Evolutionary conservation across 768 basidiomycete genomes (phyloP).

Genomic region (Ramaria rubella): DNA sequence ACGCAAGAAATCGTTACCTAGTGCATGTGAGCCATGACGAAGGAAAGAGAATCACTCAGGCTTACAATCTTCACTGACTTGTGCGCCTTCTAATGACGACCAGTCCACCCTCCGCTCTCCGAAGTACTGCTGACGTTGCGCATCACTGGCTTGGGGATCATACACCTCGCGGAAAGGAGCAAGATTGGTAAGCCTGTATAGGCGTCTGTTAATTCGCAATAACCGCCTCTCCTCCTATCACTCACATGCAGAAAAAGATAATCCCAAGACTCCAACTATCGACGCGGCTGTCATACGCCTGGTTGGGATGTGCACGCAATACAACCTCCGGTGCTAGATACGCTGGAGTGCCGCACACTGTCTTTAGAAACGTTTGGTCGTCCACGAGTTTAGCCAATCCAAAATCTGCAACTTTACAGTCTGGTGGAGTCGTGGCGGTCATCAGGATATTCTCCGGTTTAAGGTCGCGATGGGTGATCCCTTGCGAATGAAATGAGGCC

Average conservation of each 20-base stretch:
- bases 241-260: constrained; percentile 87
- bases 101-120: constrained; percentile 57
- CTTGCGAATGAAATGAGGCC: constrained; percentile 56
- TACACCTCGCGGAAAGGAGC: constrained; percentile 66
- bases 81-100: constrained; percentile 34
- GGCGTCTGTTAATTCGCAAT: constrained; percentile 8
- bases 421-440: constrained; percentile 60
- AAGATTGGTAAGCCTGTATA: constrained; percentile 61
- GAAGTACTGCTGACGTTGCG: constrained; percentile 42
- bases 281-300: constrained; percentile 82
- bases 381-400: constrained; percentile 92
- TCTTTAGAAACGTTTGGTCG: constrained; percentile 71
- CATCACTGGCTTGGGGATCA: constrained; percentile 29
- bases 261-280: constrained; percentile 97
- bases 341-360: constrained; percentile 94
- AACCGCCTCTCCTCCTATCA: constrained; percentile 3
- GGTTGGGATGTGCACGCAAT: constrained; percentile 41
- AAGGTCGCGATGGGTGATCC: constrained; percentile 88
- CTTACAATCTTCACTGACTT: constrained; percentile 45
- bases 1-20: constrained; percentile 62
- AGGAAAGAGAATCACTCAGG: no score
- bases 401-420: constrained; percentile 91
- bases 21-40: not conserved
- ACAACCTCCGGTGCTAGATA: constrained; percentile 95
- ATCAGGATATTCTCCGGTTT: constrained; percentile 89